Evolutionary conservation across 2,329 filamentous ascomycete species (phyloP), one percentile per base, ranked within the genome.

Genomic region (Bimuria novae-zelandiae): DNA sequence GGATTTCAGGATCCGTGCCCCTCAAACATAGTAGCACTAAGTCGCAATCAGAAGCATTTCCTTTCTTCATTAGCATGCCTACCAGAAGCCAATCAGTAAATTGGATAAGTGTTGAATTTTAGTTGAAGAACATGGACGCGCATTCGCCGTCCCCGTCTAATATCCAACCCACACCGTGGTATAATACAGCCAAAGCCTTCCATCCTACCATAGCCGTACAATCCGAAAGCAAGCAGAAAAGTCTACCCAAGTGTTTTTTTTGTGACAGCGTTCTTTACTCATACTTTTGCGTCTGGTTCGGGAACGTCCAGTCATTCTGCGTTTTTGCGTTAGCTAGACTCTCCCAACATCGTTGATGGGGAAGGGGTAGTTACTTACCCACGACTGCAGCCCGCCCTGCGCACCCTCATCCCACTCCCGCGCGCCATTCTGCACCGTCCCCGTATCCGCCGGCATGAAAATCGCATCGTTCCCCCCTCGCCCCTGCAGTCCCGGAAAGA

Each of bases 401-500:
- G 60, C 61, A 32, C 54, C 45, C 16, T 60, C 61, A 2, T 49
- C 52, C 63, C 61, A 73, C 10, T 68, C 66, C 30, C 29, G 39
- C 1, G 16, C 41, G 2, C 46, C 48, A 12, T 50, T 47, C 16
- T 49, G 42, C 25, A 23, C 46, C 11, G 23, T 23, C n/a, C 25
- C 50, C 11, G 53, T 57, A 51, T 74, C 70, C 2, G 69, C 69
- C 4, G 71, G 71, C 39, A 74, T 67, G 37, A 73, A 74, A 17
- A 74, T 74, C 3, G 71, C 70, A 5, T 68, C 63, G 10, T 61
- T 55, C 22, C 70, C 16, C 37, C 42, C 27, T n/a, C n/a, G n/a
- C 6, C 51, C n/a, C 50, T 61, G 54, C 56, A 65, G 42, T 39
- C 57, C 60, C 47, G 61, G 27, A 22, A 58, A 16, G 53, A 70